phyloP scores from a whole-genome alignment of 495 filamentous ascomycete species.

The Hyaloscypha hepaticicola region DNA sequence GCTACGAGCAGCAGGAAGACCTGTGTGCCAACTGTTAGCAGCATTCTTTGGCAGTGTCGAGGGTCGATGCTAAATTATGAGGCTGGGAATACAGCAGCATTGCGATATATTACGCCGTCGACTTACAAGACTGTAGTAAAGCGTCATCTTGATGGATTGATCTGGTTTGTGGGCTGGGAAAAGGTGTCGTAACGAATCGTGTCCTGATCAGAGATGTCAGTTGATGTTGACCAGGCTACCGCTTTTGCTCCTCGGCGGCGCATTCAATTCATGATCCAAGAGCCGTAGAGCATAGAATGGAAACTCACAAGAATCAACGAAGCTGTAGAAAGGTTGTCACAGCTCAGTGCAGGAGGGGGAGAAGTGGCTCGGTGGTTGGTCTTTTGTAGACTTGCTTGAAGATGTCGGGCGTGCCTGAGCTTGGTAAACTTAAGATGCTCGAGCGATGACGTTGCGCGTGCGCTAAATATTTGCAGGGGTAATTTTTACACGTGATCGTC shows the following conservation, averaged over 20 bases:
- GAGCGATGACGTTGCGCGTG: too few relatives aligned
- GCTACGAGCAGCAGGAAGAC: constrained; percentile 89
- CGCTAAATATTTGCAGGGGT: neutral
- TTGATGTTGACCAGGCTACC: constrained; percentile 17
- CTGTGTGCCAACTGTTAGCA: constrained; percentile 44
- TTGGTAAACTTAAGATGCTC: too few relatives aligned
- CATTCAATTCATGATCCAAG: neutral
- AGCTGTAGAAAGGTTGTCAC: neutral
- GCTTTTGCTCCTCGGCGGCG: neutral
- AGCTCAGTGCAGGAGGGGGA: neutral
- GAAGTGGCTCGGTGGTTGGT: constrained; percentile 3
- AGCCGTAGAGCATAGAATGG: neutral
- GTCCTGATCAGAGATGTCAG: constrained; percentile 25
- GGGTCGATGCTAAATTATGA: neutral
- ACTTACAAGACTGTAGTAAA: constrained; percentile 97
- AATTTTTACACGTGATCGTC: too few relatives aligned
- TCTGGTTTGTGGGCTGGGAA: neutral
- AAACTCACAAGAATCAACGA: constrained; percentile 1
- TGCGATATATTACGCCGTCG: neutral
- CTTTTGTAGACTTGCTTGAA: neutral
- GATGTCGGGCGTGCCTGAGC: too few relatives aligned
- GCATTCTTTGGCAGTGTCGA: neutral
- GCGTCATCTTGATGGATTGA: constrained; percentile 72
- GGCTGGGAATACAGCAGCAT: neutral
- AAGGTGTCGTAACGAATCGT: constrained; percentile 12